Evolutionary conservation across 805 yeast genomes (phyloP).

Genomic region (Lipomyces anomalus): DNA sequence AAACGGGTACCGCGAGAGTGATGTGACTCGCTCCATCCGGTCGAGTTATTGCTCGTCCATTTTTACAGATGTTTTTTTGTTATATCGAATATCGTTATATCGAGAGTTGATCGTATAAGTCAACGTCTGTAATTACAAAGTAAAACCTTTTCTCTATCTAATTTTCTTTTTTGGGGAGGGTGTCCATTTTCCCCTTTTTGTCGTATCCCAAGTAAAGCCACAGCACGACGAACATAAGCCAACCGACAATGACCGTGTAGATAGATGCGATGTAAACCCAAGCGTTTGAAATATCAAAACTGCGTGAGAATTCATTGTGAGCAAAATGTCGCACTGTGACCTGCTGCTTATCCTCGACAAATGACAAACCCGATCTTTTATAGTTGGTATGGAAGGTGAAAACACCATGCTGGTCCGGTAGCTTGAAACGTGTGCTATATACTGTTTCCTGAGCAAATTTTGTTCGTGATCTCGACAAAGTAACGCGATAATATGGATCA

Average conservation of each 20-base stretch:
- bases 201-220: slow-evolving; percentile 31
- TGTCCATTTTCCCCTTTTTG: not conserved
- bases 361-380: slow-evolving; percentile 69
- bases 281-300: slow-evolving; percentile 88
- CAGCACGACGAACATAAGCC: slow-evolving; percentile 70
- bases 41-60: too few species aligned
- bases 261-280: slow-evolving; percentile 84
- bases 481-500: slow-evolving; percentile 89
- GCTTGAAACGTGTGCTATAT: slow-evolving; percentile 52
- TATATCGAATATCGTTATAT: too few species aligned
- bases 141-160: not conserved
- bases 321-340: slow-evolving; percentile 91
- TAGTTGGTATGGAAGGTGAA: slow-evolving; percentile 79
- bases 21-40: too few species aligned
- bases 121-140: not conserved
- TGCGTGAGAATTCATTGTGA: slow-evolving; percentile 87
- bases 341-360: slow-evolving; percentile 55
- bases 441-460: too few species aligned
- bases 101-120: too few species aligned
- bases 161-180: slow-evolving; percentile 4
- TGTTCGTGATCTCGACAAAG: slow-evolving; percentile 35
- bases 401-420: slow-evolving; percentile 97
- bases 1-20: too few species aligned
- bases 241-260: slow-evolving; percentile 59
- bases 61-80: too few species aligned